Base-by-base conservation (phyloP, 2,329 filamentous ascomycete species). In the Westerdykella aurantiaca region DNA sequence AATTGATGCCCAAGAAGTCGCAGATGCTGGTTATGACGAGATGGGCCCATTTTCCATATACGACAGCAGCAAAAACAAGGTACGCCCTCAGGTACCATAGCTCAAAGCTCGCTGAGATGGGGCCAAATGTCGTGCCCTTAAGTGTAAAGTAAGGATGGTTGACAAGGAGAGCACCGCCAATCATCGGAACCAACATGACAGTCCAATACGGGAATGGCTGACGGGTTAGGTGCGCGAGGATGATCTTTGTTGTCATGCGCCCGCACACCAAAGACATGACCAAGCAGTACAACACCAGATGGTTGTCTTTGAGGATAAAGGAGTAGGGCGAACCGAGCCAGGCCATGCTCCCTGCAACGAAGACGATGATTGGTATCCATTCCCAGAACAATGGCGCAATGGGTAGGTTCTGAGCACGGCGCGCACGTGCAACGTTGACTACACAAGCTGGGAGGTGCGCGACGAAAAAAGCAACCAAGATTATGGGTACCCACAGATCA, bases 201-300 rank as follows among this genome's bases (percentile, higher is more conserved):
- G 93, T 97, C 89, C 90, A 97, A 77, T 87, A 94, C 1, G 93
- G 93, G 70, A 97, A 98, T 3, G 91, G 87, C 67, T 97, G 93
- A 50, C 82, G 82, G 2, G 93, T 93, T 41, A 98, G 76, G 68
- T 98, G 93, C 2, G 93, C 91, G 14, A 98, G 82, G 63, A 98
- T 98, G 69, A 97, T 97, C 75, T 97, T 98, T 33, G 93, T 98
- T 0, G 93, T 97, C 84, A 98, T 89, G 55, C 93, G 85, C 31
- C 93, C 93, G 74, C 89, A 95, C 71, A 82, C 94, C 58, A 77
- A 93, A 44, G 93, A 97, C 68, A 88, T 93, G 85, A 91, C 90
- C 12, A 91, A 90, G 71, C 69, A 98, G 21, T 93, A 93, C 17
- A 88, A 86, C 71, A 95, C 33, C 33, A 35, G 17, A 18, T 35